These are phyloP conservation scores for Colletotrichum sojae DNA, from an alignment of 2,329 filamentous ascomycete genomes.

Conservation along the genomic window DNA sequence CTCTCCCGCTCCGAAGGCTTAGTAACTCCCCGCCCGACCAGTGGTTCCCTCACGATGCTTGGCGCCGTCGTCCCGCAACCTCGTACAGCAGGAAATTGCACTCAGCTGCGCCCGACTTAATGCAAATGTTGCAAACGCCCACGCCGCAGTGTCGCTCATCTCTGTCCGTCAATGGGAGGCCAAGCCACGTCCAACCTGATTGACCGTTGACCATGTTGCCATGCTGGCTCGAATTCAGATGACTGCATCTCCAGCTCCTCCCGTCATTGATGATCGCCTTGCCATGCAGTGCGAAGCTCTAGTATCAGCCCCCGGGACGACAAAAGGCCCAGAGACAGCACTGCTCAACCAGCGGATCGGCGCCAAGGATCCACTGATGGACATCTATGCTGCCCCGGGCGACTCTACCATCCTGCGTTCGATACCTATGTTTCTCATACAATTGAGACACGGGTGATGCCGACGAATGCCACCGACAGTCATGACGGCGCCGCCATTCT, in stretches of 20 bases:
- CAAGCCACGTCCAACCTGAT: slow-evolving; percentile 1
- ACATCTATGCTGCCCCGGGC: slow-evolving; percentile 1
- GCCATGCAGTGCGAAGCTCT: not conserved
- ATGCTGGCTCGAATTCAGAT: no score
- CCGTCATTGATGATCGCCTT: slow-evolving; percentile 17
- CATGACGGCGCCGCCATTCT: not conserved
- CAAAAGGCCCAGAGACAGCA: slow-evolving; percentile 26
- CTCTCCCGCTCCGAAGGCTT: slow-evolving; percentile 20
- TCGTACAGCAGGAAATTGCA: slow-evolving; percentile 38
- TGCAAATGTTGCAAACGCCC: slow-evolving; percentile 4
- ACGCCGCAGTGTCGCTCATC: not conserved
- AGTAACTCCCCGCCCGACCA: slow-evolving; percentile 16
- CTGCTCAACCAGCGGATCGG: slow-evolving; percentile 29
- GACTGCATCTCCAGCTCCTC: slow-evolving; percentile 8
- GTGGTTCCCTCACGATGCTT: slow-evolving; percentile 25
- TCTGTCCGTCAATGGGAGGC: not conserved
- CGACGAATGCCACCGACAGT: slow-evolving; percentile 9
- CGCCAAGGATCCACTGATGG: slow-evolving; percentile 32
- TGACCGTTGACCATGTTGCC: not conserved
- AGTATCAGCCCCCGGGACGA: not conserved
- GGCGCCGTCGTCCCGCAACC: slow-evolving; percentile 27
- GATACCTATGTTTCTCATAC: not conserved
- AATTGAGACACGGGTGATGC: slow-evolving; percentile 5
- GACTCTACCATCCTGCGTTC: slow-evolving; percentile 12
- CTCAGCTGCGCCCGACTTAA: slow-evolving; percentile 26